These are phyloP conservation scores for Cercophora newfieldiana DNA, from an alignment of 495 filamentous ascomycete species.

Conservation along the genomic window DNA sequence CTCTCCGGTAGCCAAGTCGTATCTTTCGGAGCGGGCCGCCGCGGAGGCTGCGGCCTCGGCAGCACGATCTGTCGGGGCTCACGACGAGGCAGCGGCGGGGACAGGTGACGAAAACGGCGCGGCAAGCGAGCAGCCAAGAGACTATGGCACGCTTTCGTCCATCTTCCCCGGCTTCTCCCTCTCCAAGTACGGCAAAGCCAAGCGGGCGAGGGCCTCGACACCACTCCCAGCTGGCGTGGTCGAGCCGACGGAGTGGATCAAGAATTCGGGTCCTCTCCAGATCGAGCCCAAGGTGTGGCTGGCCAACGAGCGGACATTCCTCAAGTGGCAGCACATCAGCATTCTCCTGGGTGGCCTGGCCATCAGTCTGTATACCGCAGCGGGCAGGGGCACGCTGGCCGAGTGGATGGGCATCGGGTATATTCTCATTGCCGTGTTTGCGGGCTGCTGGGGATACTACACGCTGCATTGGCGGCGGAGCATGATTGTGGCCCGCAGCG, in stretches of 20 bases:
- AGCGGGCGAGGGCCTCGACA: slow-evolving; percentile 30
- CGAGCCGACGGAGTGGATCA: slow-evolving; percentile 81
- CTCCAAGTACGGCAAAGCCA: slow-evolving; percentile 65
- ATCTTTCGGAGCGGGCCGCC: slow-evolving; percentile 49
- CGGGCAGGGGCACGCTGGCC: slow-evolving; percentile 63
- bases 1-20: slow-evolving; percentile 60
- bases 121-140: slow-evolving; percentile 34
- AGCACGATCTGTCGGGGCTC: slow-evolving; percentile 17
- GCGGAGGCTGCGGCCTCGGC: slow-evolving; percentile 33
- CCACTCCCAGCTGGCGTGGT: slow-evolving; percentile 79
- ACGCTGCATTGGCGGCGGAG: slow-evolving; percentile 72
- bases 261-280: slow-evolving; percentile 84
- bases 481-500: slow-evolving; percentile 81
- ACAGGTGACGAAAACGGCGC: slow-evolving; percentile 29
- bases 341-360: slow-evolving; percentile 81
- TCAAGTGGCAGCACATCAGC: slow-evolving; percentile 95
- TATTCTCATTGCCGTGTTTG: slow-evolving; percentile 76
- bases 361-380: slow-evolving; percentile 87
- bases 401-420: slow-evolving; percentile 77
- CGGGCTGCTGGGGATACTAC: slow-evolving; percentile 82
- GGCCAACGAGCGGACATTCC: slow-evolving; percentile 93
- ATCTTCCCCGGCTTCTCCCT: slow-evolving; percentile 73
- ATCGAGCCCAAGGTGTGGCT: slow-evolving; percentile 99
- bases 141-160: slow-evolving; percentile 55
- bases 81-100: slow-evolving; percentile 20